phyloP scores from a whole-genome alignment of 2,329 filamentous ascomycete species.

The Coleophoma eucalyptorum region DNA sequence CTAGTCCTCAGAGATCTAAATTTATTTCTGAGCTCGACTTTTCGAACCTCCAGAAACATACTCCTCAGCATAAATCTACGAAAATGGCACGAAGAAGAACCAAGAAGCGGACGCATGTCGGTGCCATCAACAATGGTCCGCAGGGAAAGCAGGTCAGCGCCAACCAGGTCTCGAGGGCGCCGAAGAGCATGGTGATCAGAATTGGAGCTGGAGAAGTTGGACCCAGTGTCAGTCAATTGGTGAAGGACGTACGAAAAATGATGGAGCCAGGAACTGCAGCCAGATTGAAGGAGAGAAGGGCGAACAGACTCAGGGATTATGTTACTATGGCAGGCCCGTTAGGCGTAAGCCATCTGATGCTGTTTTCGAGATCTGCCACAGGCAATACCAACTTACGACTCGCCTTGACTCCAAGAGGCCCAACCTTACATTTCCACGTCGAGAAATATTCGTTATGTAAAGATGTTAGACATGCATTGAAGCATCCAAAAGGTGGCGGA shows the following conservation, averaged over 20 bases:
- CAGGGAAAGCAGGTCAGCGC: slow-evolving; percentile 54
- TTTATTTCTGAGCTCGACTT: slow-evolving; percentile 17
- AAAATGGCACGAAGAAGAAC: slow-evolving; percentile 75
- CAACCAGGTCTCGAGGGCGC: slow-evolving; percentile 57
- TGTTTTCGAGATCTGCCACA: slow-evolving; percentile 85
- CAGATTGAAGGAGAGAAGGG: slow-evolving; percentile 82
- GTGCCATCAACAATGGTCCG: slow-evolving; percentile 48
- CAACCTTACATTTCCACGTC: slow-evolving; percentile 90
- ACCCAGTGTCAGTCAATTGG: slow-evolving; percentile 84
- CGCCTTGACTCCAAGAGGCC: slow-evolving; percentile 82
- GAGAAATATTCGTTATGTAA: slow-evolving; percentile 93
- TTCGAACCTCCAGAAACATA: slow-evolving; percentile 8
- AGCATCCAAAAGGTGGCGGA: slow-evolving; percentile 75
- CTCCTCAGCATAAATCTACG: slow-evolving; percentile 11
- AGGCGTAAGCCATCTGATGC: slow-evolving; percentile 85
- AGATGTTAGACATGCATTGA: slow-evolving; percentile 80
- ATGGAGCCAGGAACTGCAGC: slow-evolving; percentile 96
- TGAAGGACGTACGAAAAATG: slow-evolving; percentile 84
- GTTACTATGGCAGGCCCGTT: slow-evolving; percentile 92
- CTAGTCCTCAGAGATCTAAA: slow-evolving; percentile 10
- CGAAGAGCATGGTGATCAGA: slow-evolving; percentile 98
- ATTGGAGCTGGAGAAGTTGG: slow-evolving; percentile 94
- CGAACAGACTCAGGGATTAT: slow-evolving; percentile 88
- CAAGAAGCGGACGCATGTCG: slow-evolving; percentile 86
- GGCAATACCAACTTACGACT: slow-evolving; percentile 93